These are phyloP conservation scores for Brassica nigra DNA, from an alignment of 345 rosid genomes.

Conservation along the genomic window DNA sequence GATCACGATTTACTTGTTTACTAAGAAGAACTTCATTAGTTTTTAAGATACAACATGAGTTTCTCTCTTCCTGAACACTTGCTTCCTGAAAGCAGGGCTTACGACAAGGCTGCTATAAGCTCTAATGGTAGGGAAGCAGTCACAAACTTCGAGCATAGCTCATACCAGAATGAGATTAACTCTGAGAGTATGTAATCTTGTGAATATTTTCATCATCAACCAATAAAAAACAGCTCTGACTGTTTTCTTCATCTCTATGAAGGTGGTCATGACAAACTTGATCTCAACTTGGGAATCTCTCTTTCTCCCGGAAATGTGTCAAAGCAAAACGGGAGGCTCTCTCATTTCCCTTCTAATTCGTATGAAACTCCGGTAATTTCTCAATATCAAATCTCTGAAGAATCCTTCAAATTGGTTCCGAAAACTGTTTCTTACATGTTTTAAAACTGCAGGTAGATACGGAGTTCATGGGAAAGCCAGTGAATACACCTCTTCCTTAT, in stretches of 20 bases:
- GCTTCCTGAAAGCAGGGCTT: conserved; percentile 76
- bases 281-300: conserved; percentile 42
- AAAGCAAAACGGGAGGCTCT: conserved; percentile 30
- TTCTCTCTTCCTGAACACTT: conserved; percentile 49
- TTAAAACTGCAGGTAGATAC: conserved; percentile 27
- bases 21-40: conserved; percentile 38
- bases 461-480: conserved; percentile 36
- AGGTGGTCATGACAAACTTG: conserved; percentile 39
- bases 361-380: conserved; percentile 30
- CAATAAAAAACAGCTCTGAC: conserved; percentile 17
- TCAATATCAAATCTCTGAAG: conserved; percentile 4
- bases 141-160: conserved; percentile 78
- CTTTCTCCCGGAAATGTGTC: conserved; percentile 26
- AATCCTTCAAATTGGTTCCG: neutral
- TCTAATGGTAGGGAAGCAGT: conserved; percentile 89
- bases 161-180: conserved; percentile 63
- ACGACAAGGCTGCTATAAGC: conserved; percentile 91
- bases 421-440: neutral
- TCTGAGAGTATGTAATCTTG: conserved; percentile 25
- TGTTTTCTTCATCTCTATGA: neutral
- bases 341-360: conserved; percentile 28
- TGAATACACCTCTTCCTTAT: conserved; percentile 32
- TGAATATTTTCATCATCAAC: neutral
- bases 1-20: conserved; percentile 51
- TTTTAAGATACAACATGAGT: neutral